These are phyloP conservation scores for Bacidia gigantensis DNA, from an alignment of 495 filamentous ascomycete species.

Conservation along the genomic window DNA sequence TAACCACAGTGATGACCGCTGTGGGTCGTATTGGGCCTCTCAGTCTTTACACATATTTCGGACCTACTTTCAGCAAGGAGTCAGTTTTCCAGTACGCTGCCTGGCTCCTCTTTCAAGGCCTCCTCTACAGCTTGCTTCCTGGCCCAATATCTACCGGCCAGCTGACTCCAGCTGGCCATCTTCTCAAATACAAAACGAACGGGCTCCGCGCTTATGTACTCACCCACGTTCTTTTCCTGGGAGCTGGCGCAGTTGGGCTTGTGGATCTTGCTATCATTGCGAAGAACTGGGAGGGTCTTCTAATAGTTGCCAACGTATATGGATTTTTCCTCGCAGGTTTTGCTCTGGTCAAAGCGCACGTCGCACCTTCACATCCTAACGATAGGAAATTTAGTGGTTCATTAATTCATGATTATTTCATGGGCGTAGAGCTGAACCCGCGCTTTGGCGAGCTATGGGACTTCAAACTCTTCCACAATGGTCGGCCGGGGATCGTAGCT, in stretches of 20 bases:
- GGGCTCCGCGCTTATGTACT: conserved; percentile 30
- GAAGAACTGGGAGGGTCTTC: conserved; percentile 29
- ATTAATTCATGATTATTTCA: conserved; percentile 31
- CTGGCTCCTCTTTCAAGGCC: conserved; percentile 24
- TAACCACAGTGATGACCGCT: background rate
- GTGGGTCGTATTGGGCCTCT: background rate
- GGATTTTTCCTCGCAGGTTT: conserved; percentile 26
- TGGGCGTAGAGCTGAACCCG: conserved; percentile 37
- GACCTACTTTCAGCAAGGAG: conserved; percentile 1
- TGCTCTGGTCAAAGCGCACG: conserved; percentile 29
- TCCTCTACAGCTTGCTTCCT: conserved; percentile 25
- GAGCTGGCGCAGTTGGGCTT: conserved; percentile 16
- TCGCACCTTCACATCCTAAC: conserved; percentile 26
- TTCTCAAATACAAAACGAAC: conserved; percentile 27
- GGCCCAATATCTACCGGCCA: conserved; percentile 17
- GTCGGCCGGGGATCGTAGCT: conserved; percentile 30
- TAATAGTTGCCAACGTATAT: conserved; percentile 28
- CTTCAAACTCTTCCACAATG: conserved; percentile 38
- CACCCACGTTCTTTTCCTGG: conserved; percentile 23
- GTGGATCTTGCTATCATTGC: conserved; percentile 31
- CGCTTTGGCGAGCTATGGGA: conserved; percentile 34
- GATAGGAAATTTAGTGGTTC: conserved; percentile 34
- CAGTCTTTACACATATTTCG: conserved; percentile 2
- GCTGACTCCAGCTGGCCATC: conserved; percentile 25
- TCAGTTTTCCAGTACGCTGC: conserved; percentile 21